Base-by-base conservation (phyloP, 2,329 filamentous ascomycete species). In the Pyrenochaeta sp. region DNA sequence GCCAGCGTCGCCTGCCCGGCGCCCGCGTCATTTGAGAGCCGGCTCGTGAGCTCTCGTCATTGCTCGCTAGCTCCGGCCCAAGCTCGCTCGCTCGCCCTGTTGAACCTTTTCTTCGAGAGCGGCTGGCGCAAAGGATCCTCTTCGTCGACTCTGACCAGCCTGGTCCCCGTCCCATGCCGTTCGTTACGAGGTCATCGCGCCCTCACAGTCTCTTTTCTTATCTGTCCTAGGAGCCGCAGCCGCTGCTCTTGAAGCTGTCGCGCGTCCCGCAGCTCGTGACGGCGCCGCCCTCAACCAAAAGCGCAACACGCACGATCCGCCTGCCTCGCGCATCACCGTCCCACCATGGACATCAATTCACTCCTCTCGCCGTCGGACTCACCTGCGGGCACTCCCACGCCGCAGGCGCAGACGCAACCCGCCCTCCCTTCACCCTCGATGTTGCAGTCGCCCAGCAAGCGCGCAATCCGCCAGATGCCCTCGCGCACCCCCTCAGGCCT, bases 291-390 rank as follows among this genome's bases (percentile, higher is more conserved):
- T n/a, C n/a, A 36, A 23, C 35, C 29, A 20, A n/a, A 18, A 26
- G 27, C 26, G 30, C 26, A 35, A 34, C 21, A 44, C 29, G 28
- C 41, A 32, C 32, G 6, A 26, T 26, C 21, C 10, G 5, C 6
- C 14, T 53, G 48, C 32, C 29, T n/a, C n/a, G n/a, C 29, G 28
- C 41, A 32, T 30, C 8, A 26, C 28, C 21, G n/a, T 7, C 6
- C 14, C 54, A 50, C 32, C 29, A 78, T 79, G 76, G 73, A 79
- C 56, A 79, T 78, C 70, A 75, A 75, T 58, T 74, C 73, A 32
- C 66, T 79, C 37, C 60, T 79, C 37, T 77, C 75, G 60, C 75
- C 76, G 26, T 73, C 75, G 50, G 74, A 77, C 44, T 72, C 72
- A 56, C 65, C 74, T 37, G 62, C 68, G 29, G 55, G 54, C 45